These are phyloP conservation scores for Capsella bursapastoris DNA, from an alignment of 345 rosid genomes.

Conservation along the genomic window DNA sequence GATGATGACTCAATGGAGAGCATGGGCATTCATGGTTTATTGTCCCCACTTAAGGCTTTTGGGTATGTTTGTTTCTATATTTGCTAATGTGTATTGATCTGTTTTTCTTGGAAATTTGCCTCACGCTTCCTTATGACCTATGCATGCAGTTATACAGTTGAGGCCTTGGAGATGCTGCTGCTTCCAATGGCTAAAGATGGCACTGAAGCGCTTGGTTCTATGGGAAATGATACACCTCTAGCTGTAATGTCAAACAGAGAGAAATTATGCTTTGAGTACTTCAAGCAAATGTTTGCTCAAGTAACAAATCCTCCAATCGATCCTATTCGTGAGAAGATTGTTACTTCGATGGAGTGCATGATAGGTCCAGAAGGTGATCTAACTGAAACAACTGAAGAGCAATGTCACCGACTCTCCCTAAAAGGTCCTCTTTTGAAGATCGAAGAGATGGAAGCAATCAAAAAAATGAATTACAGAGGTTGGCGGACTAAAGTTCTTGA, in stretches of 20 bases:
- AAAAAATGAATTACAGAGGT: constrained; percentile 89
- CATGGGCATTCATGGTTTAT: constrained; percentile 88
- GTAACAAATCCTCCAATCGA: constrained; percentile 99
- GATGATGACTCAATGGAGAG: constrained; percentile 82
- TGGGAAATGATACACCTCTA: constrained; percentile 99
- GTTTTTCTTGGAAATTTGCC: constrained; percentile 2
- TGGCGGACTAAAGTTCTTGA: constrained; percentile 92
- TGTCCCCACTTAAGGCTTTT: constrained; percentile 93
- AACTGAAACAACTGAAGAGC: constrained; percentile 97
- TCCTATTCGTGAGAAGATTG: constrained; percentile 98
- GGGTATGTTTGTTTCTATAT: constrained; percentile 61
- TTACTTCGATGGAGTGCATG: constrained; percentile 99
- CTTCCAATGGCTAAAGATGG: constrained; percentile 99
- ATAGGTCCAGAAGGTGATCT: constrained; percentile 99
- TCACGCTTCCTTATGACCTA: constrained; percentile 23
- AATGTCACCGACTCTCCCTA: constrained; percentile 92
- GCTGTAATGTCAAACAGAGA: constrained; percentile 97
- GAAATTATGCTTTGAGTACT: constrained; percentile 89
- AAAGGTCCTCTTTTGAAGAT: constrained; percentile 85
- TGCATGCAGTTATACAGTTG: constrained; percentile 82
- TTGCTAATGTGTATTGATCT: background rate
- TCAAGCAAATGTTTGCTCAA: constrained; percentile 99
- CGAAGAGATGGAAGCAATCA: constrained; percentile 83
- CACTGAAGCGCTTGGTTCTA: constrained; percentile 96
- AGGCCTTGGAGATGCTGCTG: constrained; percentile 95